Evolutionary conservation across 768 basidiomycete genomes (phyloP).

Genomic region (Calocera cornea): DNA sequence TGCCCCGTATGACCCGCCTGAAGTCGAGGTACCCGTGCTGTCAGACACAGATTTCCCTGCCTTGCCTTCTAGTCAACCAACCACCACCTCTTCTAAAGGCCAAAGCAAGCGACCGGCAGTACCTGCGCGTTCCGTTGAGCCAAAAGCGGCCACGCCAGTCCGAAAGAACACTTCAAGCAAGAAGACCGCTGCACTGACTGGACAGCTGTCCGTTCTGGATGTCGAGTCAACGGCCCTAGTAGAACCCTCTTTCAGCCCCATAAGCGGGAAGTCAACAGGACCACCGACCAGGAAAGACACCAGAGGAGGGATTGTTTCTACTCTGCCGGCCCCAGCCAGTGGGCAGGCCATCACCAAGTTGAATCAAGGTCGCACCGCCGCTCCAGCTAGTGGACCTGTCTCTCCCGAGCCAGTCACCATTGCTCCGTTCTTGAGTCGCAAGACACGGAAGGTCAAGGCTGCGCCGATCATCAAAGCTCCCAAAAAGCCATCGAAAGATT

Average conservation of each 20-base stretch:
- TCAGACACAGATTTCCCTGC: conserved; percentile 70
- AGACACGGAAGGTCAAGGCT: conserved; percentile 17
- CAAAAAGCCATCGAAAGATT: background rate
- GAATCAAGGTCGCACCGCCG: background rate
- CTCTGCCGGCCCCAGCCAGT: no score
- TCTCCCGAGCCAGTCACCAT: conserved; percentile 9
- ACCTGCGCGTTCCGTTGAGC: conserved; percentile 32
- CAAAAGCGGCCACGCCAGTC: conserved; percentile 34
- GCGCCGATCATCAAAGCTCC: background rate
- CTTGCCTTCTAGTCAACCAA: conserved; percentile 30
- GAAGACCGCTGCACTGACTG: conserved; percentile 49
- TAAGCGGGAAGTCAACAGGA: conserved; percentile 8
- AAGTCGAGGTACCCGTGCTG: conserved; percentile 26
- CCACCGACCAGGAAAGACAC: no score
- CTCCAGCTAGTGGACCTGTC: background rate
- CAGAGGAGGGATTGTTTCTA: background rate
- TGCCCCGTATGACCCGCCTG: background rate
- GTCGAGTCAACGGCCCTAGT: no score
- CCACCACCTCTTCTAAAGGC: conserved; percentile 24
- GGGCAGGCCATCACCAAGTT: background rate
- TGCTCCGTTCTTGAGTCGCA: conserved; percentile 12
- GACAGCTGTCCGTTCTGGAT: background rate
- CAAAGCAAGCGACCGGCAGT: conserved; percentile 6
- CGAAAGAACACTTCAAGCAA: conserved; percentile 33
- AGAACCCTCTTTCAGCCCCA: background rate